These are phyloP conservation scores for Picea abies DNA, from an alignment of 83 land plant genomes.

Conservation along the genomic window DNA sequence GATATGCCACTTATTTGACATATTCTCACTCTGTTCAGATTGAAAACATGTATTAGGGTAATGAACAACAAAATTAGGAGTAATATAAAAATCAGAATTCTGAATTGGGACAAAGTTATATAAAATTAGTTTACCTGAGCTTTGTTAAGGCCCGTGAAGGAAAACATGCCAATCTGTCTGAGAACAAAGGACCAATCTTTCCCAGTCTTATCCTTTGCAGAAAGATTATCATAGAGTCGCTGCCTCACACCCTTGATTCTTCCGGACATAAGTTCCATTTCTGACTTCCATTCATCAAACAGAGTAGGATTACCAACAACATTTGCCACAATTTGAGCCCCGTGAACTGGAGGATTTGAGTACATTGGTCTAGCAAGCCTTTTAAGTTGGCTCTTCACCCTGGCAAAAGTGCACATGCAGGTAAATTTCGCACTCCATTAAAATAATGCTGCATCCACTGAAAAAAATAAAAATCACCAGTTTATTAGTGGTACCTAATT, in stretches of 20 bases:
- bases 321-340: conserved; percentile 93
- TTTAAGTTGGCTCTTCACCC: conserved; percentile 97
- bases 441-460: not conserved
- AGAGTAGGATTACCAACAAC: conserved; percentile 83
- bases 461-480: too few relatives aligned
- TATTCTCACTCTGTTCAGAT: conserved; percentile 83
- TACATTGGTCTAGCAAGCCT: conserved; percentile 97
- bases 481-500: not conserved
- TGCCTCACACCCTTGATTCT: conserved; percentile 93
- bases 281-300: conserved; percentile 92
- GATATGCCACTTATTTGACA: conserved; percentile 98
- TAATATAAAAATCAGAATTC: too few relatives aligned
- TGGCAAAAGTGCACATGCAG: conserved; percentile 11
- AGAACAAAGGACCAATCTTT: conserved; percentile 97
- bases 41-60: too few relatives aligned
- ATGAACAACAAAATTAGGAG: too few relatives aligned
- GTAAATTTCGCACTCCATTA: not conserved
- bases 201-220: conserved; percentile 79
- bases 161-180: conserved; percentile 98
- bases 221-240: conserved; percentile 70
- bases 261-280: conserved; percentile 99
- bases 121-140: too few relatives aligned
- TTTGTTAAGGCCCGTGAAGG: conserved; percentile 48
- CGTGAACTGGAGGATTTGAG: conserved; percentile 95
- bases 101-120: too few relatives aligned